Conservation (phyloP, 768 basidiomycete genomes). For the Crucibulum laeve region DNA sequence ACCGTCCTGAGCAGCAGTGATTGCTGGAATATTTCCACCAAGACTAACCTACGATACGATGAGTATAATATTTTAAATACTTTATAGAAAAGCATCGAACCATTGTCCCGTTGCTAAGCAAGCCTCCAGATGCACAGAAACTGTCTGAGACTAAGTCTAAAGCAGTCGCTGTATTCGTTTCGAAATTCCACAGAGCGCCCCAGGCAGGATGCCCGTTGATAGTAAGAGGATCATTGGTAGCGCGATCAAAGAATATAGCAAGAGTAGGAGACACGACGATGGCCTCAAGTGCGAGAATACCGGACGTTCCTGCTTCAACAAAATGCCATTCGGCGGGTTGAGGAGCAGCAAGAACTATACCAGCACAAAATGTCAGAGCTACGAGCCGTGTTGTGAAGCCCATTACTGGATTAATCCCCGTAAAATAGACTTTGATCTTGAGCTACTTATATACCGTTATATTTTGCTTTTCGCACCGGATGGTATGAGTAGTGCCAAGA, state of each 20-base stretch:
- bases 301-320: conserved; percentile 22
- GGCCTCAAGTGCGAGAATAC: conserved; percentile 21
- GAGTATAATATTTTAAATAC: conserved; percentile 3
- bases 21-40: conserved; percentile 24
- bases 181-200: conserved; percentile 38
- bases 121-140: conserved; percentile 40
- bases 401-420: no score
- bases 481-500: no score
- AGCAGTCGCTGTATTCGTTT: conserved; percentile 30
- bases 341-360: no score
- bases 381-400: no score
- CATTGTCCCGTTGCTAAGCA: conserved; percentile 38
- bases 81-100: conserved; percentile 13
- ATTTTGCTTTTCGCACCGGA: no score
- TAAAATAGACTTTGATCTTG: no score
- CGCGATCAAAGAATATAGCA: conserved; percentile 24
- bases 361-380: no score
- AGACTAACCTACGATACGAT: conserved; percentile 18
- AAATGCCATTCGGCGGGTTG: conserved; percentile 22
- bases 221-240: conserved; percentile 32
- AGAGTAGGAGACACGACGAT: conserved; percentile 24
- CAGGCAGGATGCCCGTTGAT: conserved; percentile 40
- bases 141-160: conserved; percentile 28
- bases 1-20: conserved; percentile 24
- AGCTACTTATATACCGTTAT: no score